Conservation (phyloP, 208 protist species). For the Tritrichomonas foetus region DNA sequence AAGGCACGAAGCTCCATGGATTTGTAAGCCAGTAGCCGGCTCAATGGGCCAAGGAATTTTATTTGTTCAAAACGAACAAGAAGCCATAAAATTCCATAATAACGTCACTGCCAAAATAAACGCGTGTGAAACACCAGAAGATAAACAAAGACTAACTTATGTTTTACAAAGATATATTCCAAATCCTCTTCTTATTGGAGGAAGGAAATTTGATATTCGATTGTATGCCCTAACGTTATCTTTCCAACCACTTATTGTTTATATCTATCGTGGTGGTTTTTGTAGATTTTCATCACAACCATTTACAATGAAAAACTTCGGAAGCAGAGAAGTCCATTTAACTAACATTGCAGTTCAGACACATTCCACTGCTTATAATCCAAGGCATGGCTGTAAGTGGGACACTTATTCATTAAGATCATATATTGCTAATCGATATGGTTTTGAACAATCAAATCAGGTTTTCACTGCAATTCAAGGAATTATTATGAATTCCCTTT, state of each 20-base stretch:
- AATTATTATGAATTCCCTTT: slow-evolving; percentile 23
- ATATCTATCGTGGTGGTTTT: slow-evolving; percentile 44
- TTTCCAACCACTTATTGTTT: slow-evolving; percentile 42
- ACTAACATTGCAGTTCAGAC: slow-evolving; percentile 38
- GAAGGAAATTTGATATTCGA: slow-evolving; percentile 47
- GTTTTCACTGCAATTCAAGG: slow-evolving; percentile 35
- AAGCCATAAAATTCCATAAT: background rate
- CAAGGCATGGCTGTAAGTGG: slow-evolving; percentile 16
- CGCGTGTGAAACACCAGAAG: background rate
- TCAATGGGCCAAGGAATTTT: background rate
- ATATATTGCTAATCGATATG: background rate
- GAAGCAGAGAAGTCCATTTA: slow-evolving; percentile 34
- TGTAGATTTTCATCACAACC: slow-evolving; percentile 20
- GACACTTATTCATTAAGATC: background rate
- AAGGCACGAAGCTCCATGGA: background rate
- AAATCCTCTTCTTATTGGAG: slow-evolving; percentile 24
- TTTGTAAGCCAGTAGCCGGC: background rate
- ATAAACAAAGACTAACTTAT: background rate
- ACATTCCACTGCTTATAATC: background rate
- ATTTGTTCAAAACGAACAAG: background rate
- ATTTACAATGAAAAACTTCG: slow-evolving; percentile 21
- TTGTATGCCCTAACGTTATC: slow-evolving; percentile 44
- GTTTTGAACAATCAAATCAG: background rate
- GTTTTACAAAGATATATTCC: slow-evolving; percentile 16
- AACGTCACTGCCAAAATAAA: background rate